Conservation (phyloP, 2,329 filamentous ascomycete genomes). For the Botrytis tulipae region DNA sequence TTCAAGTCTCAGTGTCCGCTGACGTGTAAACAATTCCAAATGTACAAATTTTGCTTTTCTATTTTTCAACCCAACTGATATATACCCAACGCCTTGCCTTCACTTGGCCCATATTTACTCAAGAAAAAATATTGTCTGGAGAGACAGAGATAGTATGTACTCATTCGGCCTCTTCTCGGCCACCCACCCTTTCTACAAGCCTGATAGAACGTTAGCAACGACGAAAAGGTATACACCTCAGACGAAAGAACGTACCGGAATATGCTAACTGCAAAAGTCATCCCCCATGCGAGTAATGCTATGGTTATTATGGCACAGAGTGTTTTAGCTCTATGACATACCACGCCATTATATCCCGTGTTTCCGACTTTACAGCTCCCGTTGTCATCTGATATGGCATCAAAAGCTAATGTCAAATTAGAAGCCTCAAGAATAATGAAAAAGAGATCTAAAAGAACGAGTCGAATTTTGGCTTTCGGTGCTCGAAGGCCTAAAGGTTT, state of each 20-base stretch:
- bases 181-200: conserved; percentile 60
- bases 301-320: conserved; percentile 77
- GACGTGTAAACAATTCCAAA: conserved; percentile 8
- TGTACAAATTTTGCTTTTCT: conserved; percentile 17
- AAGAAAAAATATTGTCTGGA: conserved; percentile 16
- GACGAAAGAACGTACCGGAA: conserved; percentile 53
- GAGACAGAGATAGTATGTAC: background rate
- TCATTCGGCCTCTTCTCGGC: conserved; percentile 47
- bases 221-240: background rate
- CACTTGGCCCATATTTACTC: background rate
- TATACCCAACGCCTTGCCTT: conserved; percentile 19
- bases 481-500: conserved; percentile 87
- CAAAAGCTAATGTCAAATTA: conserved; percentile 86
- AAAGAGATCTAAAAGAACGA: conserved; percentile 88
- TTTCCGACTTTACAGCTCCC: conserved; percentile 54
- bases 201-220: conserved; percentile 38
- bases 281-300: conserved; percentile 82
- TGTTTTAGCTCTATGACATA: conserved; percentile 65
- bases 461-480: conserved; percentile 78
- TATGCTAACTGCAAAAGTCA: conserved; percentile 85
- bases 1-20: conserved; percentile 1
- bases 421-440: conserved; percentile 98
- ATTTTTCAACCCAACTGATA: conserved; percentile 12
- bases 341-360: conserved; percentile 42
- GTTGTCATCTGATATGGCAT: conserved; percentile 65